Conservation (phyloP, 2,329 filamentous ascomycete genomes). For the Stagonosporopsis chrysanthemi region DNA sequence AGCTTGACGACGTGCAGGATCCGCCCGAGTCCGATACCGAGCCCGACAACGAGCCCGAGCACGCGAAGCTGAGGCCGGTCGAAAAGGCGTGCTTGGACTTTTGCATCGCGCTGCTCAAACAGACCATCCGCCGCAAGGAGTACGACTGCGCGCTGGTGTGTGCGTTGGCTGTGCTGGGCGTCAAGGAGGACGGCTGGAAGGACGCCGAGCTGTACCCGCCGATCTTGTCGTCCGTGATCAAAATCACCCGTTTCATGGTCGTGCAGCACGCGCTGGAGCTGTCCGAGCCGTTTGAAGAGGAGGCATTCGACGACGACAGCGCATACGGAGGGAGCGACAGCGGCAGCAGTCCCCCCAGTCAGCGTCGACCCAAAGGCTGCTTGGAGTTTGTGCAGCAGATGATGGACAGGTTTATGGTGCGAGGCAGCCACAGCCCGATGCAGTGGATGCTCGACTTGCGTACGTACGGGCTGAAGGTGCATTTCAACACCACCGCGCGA, state of each 20-base stretch:
- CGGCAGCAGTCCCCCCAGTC: conserved; percentile 1
- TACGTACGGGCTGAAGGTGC: too few species aligned
- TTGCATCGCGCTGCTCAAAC: conserved; percentile 30
- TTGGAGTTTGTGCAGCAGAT: too few species aligned
- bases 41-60: neutral
- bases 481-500: conserved; percentile 2
- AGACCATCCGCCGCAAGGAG: conserved; percentile 22
- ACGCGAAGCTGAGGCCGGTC: neutral
- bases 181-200: conserved; percentile 18
- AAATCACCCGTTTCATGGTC: conserved; percentile 24
- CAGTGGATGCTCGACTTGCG: too few species aligned
- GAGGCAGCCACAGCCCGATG: too few species aligned
- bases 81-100: conserved; percentile 26
- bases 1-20: too few species aligned
- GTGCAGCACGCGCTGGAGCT: conserved; percentile 20
- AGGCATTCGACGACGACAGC: conserved; percentile 10
- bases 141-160: conserved; percentile 31
- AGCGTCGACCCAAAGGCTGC: neutral
- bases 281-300: neutral
- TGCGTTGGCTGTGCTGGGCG: conserved; percentile 29
- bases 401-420: too few species aligned
- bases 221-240: conserved; percentile 27
- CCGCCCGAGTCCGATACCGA: too few species aligned
- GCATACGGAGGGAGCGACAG: conserved; percentile 20
- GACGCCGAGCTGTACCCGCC: conserved; percentile 24